Conservation (phyloP, 2,329 filamentous ascomycete genomes). For the Parafenestella ontariensis region DNA sequence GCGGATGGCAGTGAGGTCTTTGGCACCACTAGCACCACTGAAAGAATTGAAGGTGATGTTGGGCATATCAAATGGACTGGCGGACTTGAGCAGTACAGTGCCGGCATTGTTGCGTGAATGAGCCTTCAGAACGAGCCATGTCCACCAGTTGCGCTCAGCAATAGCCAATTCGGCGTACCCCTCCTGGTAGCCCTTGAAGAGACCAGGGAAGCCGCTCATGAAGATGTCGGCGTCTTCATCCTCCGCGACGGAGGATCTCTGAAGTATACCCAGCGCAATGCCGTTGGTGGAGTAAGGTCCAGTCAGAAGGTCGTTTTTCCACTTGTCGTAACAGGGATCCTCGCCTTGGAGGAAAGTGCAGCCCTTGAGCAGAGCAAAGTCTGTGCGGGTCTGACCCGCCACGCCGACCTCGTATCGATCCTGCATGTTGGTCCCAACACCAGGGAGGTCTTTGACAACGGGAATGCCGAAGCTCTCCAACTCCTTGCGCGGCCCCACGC, state of each 20-base stretch:
- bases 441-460: constrained; percentile 62
- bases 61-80: constrained; percentile 68
- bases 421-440: constrained; percentile 70
- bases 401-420: constrained; percentile 63
- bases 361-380: constrained; percentile 45
- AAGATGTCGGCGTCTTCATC: constrained; percentile 60
- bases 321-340: constrained; percentile 57
- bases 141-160: constrained; percentile 54
- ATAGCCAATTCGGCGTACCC: constrained; percentile 58
- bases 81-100: constrained; percentile 64
- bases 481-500: constrained; percentile 65
- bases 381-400: constrained; percentile 51
- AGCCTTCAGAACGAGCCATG: constrained; percentile 64
- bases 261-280: constrained; percentile 57
- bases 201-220: constrained; percentile 61
- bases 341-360: constrained; percentile 48
- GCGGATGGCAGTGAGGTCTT: constrained; percentile 60
- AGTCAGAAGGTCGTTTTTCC: constrained; percentile 46
- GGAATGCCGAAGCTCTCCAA: constrained; percentile 63
- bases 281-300: constrained; percentile 61
- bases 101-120: constrained; percentile 68
- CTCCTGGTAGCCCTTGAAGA: constrained; percentile 62
- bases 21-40: constrained; percentile 21
- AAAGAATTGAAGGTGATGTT: no score
- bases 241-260: constrained; percentile 45